Conservation (phyloP, 2,329 filamentous ascomycete species). For the Xylariaceae sp. region DNA sequence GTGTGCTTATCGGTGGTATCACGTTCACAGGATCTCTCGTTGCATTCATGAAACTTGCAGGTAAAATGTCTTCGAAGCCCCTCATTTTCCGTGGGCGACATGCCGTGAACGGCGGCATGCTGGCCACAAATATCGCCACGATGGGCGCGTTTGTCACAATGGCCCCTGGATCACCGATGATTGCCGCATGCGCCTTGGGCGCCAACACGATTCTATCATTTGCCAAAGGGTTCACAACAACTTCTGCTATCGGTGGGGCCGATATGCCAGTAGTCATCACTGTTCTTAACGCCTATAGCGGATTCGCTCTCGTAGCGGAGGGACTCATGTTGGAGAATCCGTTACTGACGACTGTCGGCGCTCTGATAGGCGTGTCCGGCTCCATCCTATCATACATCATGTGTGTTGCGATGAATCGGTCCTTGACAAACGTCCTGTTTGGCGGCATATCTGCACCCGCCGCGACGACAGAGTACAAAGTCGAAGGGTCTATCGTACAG, state of each 20-base stretch:
- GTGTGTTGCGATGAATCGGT: constrained; percentile 90
- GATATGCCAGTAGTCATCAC: constrained; percentile 94
- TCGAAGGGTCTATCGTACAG: constrained; percentile 74
- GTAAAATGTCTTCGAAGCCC: constrained; percentile 75
- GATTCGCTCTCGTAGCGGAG: constrained; percentile 85
- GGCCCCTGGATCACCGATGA: constrained; percentile 72
- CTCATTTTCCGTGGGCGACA: constrained; percentile 71
- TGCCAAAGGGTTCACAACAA: constrained; percentile 82
- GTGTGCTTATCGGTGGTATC: constrained; percentile 80
- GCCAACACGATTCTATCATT: constrained; percentile 78
- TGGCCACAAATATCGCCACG: constrained; percentile 73
- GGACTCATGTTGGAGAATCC: constrained; percentile 90
- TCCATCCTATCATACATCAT: constrained; percentile 84
- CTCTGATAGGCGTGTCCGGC: constrained; percentile 82
- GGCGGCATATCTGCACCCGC: constrained; percentile 67
- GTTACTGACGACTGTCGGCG: constrained; percentile 78
- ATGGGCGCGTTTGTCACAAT: constrained; percentile 81
- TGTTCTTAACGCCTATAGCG: constrained; percentile 85
- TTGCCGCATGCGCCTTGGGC: constrained; percentile 73
- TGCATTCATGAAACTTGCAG: constrained; percentile 82
- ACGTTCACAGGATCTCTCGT: constrained; percentile 91
- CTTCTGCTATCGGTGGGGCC: constrained; percentile 83
- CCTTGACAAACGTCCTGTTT: constrained; percentile 83
- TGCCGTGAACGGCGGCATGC: constrained; percentile 66
- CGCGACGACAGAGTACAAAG: constrained; percentile 62